Percentiles rank a stretch among this genome's conserved stretches.
Conservation (phyloP, 805 yeast species). For the Saturnispora besseyi region DNA sequence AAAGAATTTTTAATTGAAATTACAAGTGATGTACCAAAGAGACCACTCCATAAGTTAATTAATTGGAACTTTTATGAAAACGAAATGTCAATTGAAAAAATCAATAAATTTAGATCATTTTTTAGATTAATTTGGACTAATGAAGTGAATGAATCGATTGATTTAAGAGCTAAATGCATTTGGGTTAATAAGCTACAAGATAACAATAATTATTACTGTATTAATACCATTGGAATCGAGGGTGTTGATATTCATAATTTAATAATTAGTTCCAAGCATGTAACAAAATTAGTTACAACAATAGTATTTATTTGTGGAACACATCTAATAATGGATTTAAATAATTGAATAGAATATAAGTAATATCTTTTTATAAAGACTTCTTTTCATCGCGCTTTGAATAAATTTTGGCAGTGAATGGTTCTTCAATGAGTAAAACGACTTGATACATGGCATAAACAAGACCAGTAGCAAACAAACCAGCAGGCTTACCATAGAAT, state of each 20-base stretch:
- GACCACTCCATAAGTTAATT: conserved; percentile 2
- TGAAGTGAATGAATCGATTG: neutral
- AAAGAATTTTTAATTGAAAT: neutral
- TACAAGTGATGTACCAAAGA: neutral
- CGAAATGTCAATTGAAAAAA: neutral
- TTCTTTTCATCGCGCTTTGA: conserved; percentile 29
- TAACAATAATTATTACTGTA: conserved; percentile 3
- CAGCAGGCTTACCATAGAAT: conserved; percentile 85
- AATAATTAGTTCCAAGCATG: conserved; percentile 2
- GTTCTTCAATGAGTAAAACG: conserved; percentile 88
- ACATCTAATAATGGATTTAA: conserved; percentile 2
- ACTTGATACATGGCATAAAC: conserved; percentile 77
- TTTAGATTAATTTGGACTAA: conserved; percentile 3
- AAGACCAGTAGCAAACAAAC: conserved; percentile 58
- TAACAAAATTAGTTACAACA: conserved; percentile 3
- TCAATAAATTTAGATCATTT: neutral
- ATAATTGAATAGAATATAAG: neutral
- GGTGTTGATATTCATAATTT: conserved; percentile 3
- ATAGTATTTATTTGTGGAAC: conserved; percentile 6
- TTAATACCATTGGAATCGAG: conserved; percentile 6
- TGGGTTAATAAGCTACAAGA: conserved; percentile 7
- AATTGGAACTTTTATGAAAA: neutral
- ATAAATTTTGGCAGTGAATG: conserved; percentile 88
- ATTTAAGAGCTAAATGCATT: neutral
- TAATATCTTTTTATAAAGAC: neutral